Base-by-base conservation (phyloP, 2,329 filamentous ascomycete species). In the Paecilomyces sp. region DNA sequence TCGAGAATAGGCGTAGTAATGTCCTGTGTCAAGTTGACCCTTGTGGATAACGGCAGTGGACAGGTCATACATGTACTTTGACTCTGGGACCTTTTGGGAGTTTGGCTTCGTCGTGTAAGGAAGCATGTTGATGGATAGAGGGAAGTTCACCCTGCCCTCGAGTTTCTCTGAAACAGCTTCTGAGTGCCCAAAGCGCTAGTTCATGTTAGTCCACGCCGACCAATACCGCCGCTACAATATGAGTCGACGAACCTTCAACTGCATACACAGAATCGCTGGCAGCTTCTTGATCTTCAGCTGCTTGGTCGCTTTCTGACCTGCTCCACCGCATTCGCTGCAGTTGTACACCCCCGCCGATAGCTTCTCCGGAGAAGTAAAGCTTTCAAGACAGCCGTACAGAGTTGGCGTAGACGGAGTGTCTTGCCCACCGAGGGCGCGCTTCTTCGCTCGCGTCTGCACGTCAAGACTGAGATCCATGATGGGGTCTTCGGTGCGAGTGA, bases 21-120 rank as follows among this genome's bases (percentile, higher is more conserved):
- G 92, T 15, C 92, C 93, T 1, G 91, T 92, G 68, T 97, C 92
- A 60, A 97, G 89, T 74, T 93, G 91, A 57, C 93, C 93, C 61
- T 95, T 90, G 70, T 97, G 93, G 47, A 96, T 92, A 24, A 97
- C 89, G 2, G 96, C 92, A 63, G 90, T 92, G 18, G 92, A 83
- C 1, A 97, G 83, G 66, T 96, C 91, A 72, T 97, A 97, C 4
- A 88, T 85, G 69, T 89, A 92, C 4, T 84, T 87, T 5, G 72
- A 72, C 55, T 70, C 71, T 60, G 73, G 68, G 18, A 70, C 62
- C 9, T 66, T 66, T 22, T 69, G 62, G 9, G 68, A 68, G 59
- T 73, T 64, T 8, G 85, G 84, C 18, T 85, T 83, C 54, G 88
- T 90, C 0, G 92, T 94, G 74, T 96, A 97, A 0, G 92, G 92